These are phyloP conservation scores for Leucocoprinus gongylophorus DNA, from an alignment of 1,284 basidiomycete genomes.

Conservation along the genomic window DNA sequence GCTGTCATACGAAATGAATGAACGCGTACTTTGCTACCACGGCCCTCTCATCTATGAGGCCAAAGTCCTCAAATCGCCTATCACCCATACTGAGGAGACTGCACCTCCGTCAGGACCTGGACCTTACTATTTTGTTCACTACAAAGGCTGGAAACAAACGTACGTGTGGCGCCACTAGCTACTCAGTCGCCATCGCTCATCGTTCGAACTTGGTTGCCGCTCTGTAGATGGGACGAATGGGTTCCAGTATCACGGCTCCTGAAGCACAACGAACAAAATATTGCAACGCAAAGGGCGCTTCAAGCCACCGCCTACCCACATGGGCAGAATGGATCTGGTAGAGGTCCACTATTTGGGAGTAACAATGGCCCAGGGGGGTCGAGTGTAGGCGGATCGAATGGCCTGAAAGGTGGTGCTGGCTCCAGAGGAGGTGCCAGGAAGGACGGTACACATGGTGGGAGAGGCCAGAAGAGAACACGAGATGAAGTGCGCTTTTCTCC, in stretches of 20 bases:
- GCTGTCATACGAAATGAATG: conserved; percentile 40
- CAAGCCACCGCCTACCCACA: conserved; percentile 34
- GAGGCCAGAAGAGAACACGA: conserved; percentile 55
- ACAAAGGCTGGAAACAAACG: conserved; percentile 99
- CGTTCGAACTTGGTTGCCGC: neutral
- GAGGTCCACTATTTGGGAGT: conserved; percentile 20
- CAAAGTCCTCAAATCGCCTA: conserved; percentile 69
- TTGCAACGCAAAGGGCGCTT: conserved; percentile 69
- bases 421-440: conserved; percentile 38
- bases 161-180: conserved; percentile 38
- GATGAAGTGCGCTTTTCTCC: conserved; percentile 44
- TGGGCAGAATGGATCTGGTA: conserved; percentile 14
- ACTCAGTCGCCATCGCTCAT: neutral
- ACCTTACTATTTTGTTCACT: conserved; percentile 92
- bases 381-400: neutral
- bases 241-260: conserved; percentile 79
- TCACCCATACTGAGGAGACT: conserved; percentile 67
- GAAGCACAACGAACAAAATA: conserved; percentile 82
- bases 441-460: conserved; percentile 27
- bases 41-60: conserved; percentile 94
- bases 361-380: neutral
- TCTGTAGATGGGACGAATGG: conserved; percentile 94
- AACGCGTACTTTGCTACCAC: conserved; percentile 90
- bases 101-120: conserved; percentile 65
- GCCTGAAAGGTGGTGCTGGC: conserved; percentile 32